Evolutionary conservation across 2,329 filamentous ascomycete species (phyloP), one percentile per base, ranked within the genome.

Genomic region (Xylariaceae sp.): DNA sequence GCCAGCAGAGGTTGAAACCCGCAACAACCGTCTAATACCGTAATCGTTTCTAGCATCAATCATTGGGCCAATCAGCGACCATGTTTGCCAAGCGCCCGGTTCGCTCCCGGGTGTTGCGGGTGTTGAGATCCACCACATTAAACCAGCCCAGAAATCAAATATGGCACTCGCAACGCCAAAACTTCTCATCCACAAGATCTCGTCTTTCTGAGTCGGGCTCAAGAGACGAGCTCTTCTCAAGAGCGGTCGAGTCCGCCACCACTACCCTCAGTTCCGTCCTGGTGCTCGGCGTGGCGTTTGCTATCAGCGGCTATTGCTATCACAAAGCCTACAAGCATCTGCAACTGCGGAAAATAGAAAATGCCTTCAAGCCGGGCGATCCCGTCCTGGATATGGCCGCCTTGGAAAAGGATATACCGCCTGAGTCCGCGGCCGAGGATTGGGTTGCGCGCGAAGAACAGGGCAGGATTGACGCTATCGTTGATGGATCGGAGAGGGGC

Each of bases 391-490:
- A 89, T 59, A 78, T 96, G 51, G 91, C 91, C 1, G 88, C 88
- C 30, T 78, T 82, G 62, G 82, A 76, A 65, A 88, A 82, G 69
- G 80, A 82, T 64, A 76, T 80, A 3, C 11, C 37, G 56, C 82
- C 78, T 9, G 76, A 76, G 51, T 71, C 75, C 18, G 68, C 74
- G 30, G 69, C 71, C 44, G 80, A 88, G 65, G 86, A 89, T 68
- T 97, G 94, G 94, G 86, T 97, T 53, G 75, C 83, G 64, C 87
- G 93, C 34, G 85, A 88, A 11, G 93, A 99, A 77, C 94, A 99
- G 73, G 73, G 77, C 3, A 84, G 82, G 61, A 87, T 99, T 63
- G 88, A 99, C 72, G 78, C 77, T n/a, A 97, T 99, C 64, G 83
- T 99, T 23, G 77, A 82, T 52, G 94, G 94, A 1, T 75, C 80